These are phyloP conservation scores for Lentinula novae-zelandiae DNA, from an alignment of 1,284 basidiomycete genomes.

Conservation along the genomic window DNA sequence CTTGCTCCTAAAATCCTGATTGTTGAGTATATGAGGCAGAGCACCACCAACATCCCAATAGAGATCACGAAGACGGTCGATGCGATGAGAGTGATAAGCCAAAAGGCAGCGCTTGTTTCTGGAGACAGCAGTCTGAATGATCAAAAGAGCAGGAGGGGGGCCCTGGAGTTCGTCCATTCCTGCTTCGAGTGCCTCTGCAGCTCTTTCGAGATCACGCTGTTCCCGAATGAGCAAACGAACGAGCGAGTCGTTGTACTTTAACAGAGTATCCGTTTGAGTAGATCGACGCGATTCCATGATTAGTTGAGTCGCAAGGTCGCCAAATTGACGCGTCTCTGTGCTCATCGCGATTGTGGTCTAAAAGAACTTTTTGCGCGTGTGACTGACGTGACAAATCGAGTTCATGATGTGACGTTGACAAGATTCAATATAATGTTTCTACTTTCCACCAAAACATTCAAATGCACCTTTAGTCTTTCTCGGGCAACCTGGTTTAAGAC, in stretches of 20 bases:
- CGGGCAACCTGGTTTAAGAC: neutral
- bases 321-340: constrained; percentile 49
- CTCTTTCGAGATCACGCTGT: constrained; percentile 82
- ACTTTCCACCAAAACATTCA: neutral
- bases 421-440: neutral
- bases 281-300: constrained; percentile 84
- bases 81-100: constrained; percentile 85
- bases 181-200: constrained; percentile 41
- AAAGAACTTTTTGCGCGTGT: neutral
- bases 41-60: constrained; percentile 96
- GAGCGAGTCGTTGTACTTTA: constrained; percentile 90
- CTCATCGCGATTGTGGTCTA: neutral
- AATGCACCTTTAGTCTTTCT: neutral
- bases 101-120: constrained; percentile 93
- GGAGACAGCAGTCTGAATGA: constrained; percentile 84
- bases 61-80: constrained; percentile 78
- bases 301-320: constrained; percentile 86
- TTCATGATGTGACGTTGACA: neutral
- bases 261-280: constrained; percentile 75
- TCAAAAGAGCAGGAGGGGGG: constrained; percentile 69
- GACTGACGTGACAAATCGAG: neutral
- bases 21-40: constrained; percentile 78
- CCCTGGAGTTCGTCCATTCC: constrained; percentile 29
- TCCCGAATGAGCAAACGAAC: constrained; percentile 87
- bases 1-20: constrained; percentile 71